phyloP scores from a whole-genome alignment of 805 yeast species.

The Starmerella powellii region DNA sequence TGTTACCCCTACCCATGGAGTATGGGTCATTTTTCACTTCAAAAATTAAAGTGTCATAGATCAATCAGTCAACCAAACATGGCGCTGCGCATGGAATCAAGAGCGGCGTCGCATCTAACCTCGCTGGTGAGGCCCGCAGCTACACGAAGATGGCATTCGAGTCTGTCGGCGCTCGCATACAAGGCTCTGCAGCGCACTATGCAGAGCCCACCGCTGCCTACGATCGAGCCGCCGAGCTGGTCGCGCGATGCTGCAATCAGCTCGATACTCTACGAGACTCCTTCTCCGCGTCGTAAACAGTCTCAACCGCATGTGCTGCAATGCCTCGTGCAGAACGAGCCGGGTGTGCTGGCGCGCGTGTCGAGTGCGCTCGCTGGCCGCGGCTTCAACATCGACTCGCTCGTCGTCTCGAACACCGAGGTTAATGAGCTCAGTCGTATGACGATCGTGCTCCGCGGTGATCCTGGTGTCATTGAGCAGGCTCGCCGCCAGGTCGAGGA shows the following conservation, averaged over 20 bases:
- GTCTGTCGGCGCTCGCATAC: conserved; percentile 90
- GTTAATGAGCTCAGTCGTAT: conserved; percentile 89
- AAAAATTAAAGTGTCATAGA: neutral
- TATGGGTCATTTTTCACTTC: too few relatives aligned
- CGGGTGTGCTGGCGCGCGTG: conserved; percentile 88
- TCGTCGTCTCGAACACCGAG: conserved; percentile 93
- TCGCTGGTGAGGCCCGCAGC: neutral
- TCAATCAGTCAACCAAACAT: neutral
- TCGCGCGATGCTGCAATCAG: conserved; percentile 94
- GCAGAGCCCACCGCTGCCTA: conserved; percentile 81
- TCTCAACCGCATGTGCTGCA: conserved; percentile 79
- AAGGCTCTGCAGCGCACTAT: conserved; percentile 80
- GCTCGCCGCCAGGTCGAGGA: conserved; percentile 97
- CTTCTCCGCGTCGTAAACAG: conserved; percentile 41
- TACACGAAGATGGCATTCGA: conserved; percentile 24
- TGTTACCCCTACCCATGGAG: too few relatives aligned
- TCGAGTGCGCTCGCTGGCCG: conserved; percentile 95
- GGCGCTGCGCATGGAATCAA: conserved; percentile 1
- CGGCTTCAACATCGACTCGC: conserved; percentile 95
- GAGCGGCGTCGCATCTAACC: neutral
- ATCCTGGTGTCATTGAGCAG: conserved; percentile 92
- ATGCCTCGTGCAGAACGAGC: conserved; percentile 96
- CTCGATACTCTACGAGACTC: conserved; percentile 91
- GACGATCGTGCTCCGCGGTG: conserved; percentile 92
- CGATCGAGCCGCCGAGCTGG: conserved; percentile 87